phyloP scores from a whole-genome alignment of 371 early-diverging fungal genomes.

The Conidiobolus coronatus region DNA sequence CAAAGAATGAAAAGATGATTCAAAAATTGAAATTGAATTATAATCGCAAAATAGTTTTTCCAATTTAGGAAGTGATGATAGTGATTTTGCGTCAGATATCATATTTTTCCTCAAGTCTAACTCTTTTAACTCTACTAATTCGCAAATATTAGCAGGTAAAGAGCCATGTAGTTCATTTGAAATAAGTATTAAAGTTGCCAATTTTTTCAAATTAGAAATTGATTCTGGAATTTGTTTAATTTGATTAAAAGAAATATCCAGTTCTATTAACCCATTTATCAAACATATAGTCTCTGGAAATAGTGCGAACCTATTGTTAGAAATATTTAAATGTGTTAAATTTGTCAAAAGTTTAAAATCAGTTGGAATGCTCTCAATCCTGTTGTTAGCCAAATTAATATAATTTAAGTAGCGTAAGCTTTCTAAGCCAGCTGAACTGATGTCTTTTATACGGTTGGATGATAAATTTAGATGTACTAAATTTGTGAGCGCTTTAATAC shows the following conservation, averaged over 20 bases:
- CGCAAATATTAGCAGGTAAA: slow-evolving; percentile 33
- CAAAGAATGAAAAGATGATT: slow-evolving; percentile 16
- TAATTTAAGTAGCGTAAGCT: slow-evolving; percentile 23
- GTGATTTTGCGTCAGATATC: slow-evolving; percentile 32
- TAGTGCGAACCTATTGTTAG: slow-evolving; percentile 49
- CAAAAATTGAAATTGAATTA: slow-evolving; percentile 25
- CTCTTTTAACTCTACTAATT: slow-evolving; percentile 33
- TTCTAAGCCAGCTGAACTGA: slow-evolving; percentile 30
- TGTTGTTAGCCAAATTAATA: slow-evolving; percentile 48
- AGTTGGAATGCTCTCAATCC: slow-evolving; percentile 30
- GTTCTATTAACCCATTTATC: slow-evolving; percentile 29
- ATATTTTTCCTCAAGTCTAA: slow-evolving; percentile 52
- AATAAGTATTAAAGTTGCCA: slow-evolving; percentile 36
- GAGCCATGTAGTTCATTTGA: slow-evolving; percentile 47
- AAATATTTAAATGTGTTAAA: slow-evolving; percentile 37
- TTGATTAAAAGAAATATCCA: slow-evolving; percentile 69
- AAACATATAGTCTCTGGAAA: slow-evolving; percentile 38
- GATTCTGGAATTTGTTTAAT: slow-evolving; percentile 45
- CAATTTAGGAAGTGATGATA: slow-evolving; percentile 28
- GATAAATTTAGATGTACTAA: slow-evolving; percentile 49
- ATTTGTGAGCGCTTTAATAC: slow-evolving; percentile 23
- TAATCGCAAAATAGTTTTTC: slow-evolving; percentile 38
- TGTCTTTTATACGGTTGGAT: slow-evolving; percentile 37
- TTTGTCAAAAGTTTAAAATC: slow-evolving; percentile 22
- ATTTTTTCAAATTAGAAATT: slow-evolving; percentile 35